phyloP scores from a whole-genome alignment of 352 stramenopile genomes.

The Globisporangium yorkense region DNA sequence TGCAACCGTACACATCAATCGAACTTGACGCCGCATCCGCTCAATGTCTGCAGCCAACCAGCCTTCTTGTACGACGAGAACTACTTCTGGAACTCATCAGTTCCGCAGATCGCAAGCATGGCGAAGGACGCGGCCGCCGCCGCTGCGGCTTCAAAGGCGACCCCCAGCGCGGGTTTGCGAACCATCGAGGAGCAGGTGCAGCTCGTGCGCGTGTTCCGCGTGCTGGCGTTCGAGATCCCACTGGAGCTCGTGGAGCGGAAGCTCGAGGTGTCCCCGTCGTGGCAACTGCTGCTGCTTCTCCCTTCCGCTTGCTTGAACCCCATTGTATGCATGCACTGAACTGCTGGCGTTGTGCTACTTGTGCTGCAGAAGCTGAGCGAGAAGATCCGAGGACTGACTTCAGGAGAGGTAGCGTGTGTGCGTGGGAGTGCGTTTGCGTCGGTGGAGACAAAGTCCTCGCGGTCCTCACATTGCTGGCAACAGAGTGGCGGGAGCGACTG shows the following conservation, averaged over 20 bases:
- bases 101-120: too few species aligned
- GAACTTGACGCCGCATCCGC: too few species aligned
- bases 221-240: constrained; percentile 61
- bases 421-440: not conserved
- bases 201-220: constrained; percentile 60
- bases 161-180: constrained; percentile 18
- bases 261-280: constrained; percentile 30
- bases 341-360: not conserved
- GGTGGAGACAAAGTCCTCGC: not conserved
- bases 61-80: too few species aligned
- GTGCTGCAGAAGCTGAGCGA: constrained; percentile 35
- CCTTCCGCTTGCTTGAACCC: too few species aligned
- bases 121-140: constrained; percentile 10
- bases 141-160: constrained; percentile 16
- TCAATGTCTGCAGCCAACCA: too few species aligned
- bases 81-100: too few species aligned
- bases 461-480: not conserved
- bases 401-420: constrained; percentile 3
- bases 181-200: constrained; percentile 79
- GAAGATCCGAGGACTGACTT: constrained; percentile 14
- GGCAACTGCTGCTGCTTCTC: not conserved
- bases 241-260: constrained; percentile 55
- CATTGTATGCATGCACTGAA: not conserved
- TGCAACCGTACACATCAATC: too few species aligned
- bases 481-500: not conserved